Evolutionary conservation across 2,329 filamentous ascomycete species (phyloP).

Genomic region (Septoria linicola): DNA sequence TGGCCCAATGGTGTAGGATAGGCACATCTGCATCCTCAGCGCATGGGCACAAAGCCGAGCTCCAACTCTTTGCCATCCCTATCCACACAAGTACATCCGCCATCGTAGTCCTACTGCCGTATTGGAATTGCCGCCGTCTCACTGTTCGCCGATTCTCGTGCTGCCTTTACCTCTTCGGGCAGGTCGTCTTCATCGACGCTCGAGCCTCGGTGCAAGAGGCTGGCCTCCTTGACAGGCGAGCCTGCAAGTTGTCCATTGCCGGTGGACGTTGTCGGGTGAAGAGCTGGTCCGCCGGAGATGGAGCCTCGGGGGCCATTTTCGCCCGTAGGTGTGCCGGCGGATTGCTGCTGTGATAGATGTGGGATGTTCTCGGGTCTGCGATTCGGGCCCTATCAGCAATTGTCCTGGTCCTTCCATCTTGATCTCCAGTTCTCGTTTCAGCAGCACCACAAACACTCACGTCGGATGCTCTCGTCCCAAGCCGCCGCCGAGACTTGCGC

Average conservation of each 20-base stretch:
- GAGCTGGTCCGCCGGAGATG: slow-evolving; percentile 28
- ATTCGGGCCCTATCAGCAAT: slow-evolving; percentile 13
- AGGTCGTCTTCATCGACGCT: slow-evolving; percentile 61
- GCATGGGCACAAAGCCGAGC: too few species aligned
- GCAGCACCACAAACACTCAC: slow-evolving; percentile 48
- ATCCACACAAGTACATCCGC: too few species aligned
- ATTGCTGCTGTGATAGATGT: slow-evolving; percentile 37
- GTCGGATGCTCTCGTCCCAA: slow-evolving; percentile 91
- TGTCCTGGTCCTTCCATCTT: not conserved
- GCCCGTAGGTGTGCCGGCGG: slow-evolving; percentile 20
- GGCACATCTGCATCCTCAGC: too few species aligned
- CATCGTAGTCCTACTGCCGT: slow-evolving; percentile 5
- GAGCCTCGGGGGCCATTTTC: slow-evolving; percentile 25
- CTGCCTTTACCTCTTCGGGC: slow-evolving; percentile 7
- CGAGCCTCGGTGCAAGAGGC: slow-evolving; percentile 79
- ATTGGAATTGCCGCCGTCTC: slow-evolving; percentile 1
- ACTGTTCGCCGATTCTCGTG: not conserved
- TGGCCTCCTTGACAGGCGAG: slow-evolving; percentile 87
- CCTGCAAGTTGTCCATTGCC: slow-evolving; percentile 57
- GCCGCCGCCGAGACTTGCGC: slow-evolving; percentile 72
- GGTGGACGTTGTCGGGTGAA: slow-evolving; percentile 47
- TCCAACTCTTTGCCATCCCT: too few species aligned
- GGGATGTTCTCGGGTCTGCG: slow-evolving; percentile 41
- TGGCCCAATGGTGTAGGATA: too few species aligned
- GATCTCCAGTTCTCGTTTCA: not conserved